phyloP scores from a whole-genome alignment of 768 basidiomycete species.

The Psilocybe tampanensis region DNA sequence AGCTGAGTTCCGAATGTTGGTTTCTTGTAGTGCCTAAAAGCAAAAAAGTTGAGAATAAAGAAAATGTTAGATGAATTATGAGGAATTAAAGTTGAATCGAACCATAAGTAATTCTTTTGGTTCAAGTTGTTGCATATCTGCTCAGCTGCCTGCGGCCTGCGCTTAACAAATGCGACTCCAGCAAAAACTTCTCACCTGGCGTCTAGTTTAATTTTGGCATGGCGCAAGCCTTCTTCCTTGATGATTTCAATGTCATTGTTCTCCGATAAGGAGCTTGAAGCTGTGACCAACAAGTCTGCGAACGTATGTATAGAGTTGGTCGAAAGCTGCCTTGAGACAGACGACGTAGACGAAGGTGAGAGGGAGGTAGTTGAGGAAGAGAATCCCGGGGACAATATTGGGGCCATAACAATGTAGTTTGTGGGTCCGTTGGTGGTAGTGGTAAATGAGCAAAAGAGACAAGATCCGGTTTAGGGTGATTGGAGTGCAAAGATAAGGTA shows the following conservation, averaged over 20 bases:
- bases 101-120: conserved; percentile 28
- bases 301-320: conserved; percentile 35
- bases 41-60: conserved; percentile 16
- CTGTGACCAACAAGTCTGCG: conserved; percentile 29
- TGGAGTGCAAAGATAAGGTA: conserved; percentile 6
- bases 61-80: conserved; percentile 19
- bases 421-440: background rate
- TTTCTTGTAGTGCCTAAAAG: conserved; percentile 65
- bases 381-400: conserved; percentile 20
- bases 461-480: conserved; percentile 10
- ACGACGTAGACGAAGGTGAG: conserved; percentile 13
- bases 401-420: conserved; percentile 16
- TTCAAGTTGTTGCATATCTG: conserved; percentile 25
- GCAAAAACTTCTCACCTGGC: conserved; percentile 62
- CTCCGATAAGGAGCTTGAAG: conserved; percentile 36
- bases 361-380: conserved; percentile 19
- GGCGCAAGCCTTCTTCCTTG: conserved; percentile 60
- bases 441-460: conserved; percentile 5
- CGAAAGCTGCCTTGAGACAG: conserved; percentile 30
- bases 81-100: conserved; percentile 30
- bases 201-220: conserved; percentile 57
- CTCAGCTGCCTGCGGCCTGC: conserved; percentile 36
- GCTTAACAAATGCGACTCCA: conserved; percentile 31
- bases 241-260: conserved; percentile 41
- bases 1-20: conserved; percentile 54